phyloP scores from a whole-genome alignment of 345 rosid genomes.

The Pistacia vera region DNA sequence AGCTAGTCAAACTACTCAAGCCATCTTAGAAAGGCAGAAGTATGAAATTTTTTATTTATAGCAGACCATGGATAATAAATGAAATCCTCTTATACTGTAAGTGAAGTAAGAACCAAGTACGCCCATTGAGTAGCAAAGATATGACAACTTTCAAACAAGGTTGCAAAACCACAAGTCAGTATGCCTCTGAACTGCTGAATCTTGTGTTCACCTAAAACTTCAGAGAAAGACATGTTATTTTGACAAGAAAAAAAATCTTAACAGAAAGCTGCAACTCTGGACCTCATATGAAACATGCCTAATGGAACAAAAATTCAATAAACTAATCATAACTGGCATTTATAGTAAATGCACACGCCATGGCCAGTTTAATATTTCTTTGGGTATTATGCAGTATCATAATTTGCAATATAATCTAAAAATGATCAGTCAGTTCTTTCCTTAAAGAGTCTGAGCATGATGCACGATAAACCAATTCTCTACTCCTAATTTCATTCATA shows the following conservation, averaged over 20 bases:
- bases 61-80: background rate
- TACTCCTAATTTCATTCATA: background rate
- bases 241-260: background rate
- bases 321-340: background rate
- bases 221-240: background rate
- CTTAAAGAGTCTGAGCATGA: background rate
- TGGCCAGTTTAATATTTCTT: background rate
- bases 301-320: background rate
- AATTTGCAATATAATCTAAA: background rate
- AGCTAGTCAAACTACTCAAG: background rate
- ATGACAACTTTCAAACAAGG: background rate
- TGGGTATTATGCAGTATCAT: background rate
- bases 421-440: background rate
- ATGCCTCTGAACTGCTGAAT: slow-evolving; percentile 16
- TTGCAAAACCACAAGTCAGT: slow-evolving; percentile 1
- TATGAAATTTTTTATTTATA: background rate
- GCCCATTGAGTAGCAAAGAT: background rate
- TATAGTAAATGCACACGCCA: background rate
- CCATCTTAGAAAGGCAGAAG: background rate
- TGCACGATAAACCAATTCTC: background rate
- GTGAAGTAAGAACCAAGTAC: background rate
- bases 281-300: background rate
- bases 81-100: background rate
- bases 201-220: background rate
- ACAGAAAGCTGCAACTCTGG: background rate